Evolutionary conservation across 352 stramenopile genomes (phyloP), one percentile per base, ranked within the genome.

Genomic region (Globisporangium radiosum): DNA sequence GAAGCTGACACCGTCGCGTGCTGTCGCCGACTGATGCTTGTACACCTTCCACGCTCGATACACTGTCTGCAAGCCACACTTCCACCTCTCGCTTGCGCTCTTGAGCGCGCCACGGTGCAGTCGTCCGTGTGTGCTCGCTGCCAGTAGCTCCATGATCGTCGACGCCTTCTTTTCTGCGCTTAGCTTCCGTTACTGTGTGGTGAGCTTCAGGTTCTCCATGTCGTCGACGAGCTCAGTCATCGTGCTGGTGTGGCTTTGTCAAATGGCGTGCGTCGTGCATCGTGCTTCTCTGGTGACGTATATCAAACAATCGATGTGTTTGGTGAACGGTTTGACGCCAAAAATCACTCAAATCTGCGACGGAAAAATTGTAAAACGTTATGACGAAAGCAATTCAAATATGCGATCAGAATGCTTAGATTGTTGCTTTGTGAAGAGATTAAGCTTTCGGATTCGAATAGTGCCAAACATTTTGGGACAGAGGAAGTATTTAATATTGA

Each of bases 231-330:
- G 40, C 42, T 58, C 53, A 49, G 53, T 49, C 19, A 58, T 58
- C 36, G 52, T 56, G 15, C 52, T 56, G 52, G 15, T 47, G 38
- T 47, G 38, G 52, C 52, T 37, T 47, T 47, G 52, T 47, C 52
- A 56, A 56, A 56, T 47, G 52, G 25, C 53, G 53, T 47, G 39
- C 53, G 52, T 40, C 53, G 53, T 47, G 39, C 53, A 51, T 47
- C 40, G 42, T 14, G 53, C n/a, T 58, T 51, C 17, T 50, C 40
- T 51, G 40, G 42, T n/a, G 53, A 58, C 38, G 53, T 51, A 40
- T 57, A 50, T 58, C 53, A 58, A 43, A 42, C 19, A 58, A 58
- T 58, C 53, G 19, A 58, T 58, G 19, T 58, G 53, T 52, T 58
- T 51, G 38, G 38, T 58, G 40, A 57, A 57, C 40, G 40, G 39